phyloP scores from a whole-genome alignment of 2,329 filamentous ascomycete genomes.

The Penicillium concentricum region DNA sequence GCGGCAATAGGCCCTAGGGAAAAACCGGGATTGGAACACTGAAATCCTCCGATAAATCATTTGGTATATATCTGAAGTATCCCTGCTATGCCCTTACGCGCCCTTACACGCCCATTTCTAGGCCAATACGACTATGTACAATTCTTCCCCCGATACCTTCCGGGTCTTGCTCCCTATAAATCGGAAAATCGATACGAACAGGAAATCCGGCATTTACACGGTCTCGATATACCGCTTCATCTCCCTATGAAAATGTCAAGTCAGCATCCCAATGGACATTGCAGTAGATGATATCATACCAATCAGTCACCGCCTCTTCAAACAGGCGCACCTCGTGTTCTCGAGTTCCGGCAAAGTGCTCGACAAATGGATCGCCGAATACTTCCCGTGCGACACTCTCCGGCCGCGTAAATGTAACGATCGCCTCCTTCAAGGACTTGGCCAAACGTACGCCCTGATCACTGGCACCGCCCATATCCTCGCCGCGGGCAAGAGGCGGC shows the following conservation, averaged over 20 bases:
- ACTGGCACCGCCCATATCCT: constrained; percentile 69
- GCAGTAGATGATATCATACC: constrained; percentile 56
- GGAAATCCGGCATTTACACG: constrained; percentile 45
- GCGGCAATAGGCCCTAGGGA: too few relatives aligned
- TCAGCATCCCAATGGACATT: constrained; percentile 13
- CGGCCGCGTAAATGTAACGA: constrained; percentile 69
- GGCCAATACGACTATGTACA: constrained; percentile 6
- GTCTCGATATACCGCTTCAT: constrained; percentile 76
- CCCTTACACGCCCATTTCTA: background rate
- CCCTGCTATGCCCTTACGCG: background rate
- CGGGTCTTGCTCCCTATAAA: background rate
- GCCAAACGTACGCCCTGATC: constrained; percentile 78
- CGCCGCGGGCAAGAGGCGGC: constrained; percentile 79
- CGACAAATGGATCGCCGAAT: constrained; percentile 92
- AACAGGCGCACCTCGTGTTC: constrained; percentile 87
- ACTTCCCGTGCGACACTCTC: constrained; percentile 90
- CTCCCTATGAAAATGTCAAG: constrained; percentile 56
- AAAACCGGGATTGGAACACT: background rate
- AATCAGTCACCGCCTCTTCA: constrained; percentile 97
- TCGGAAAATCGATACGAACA: background rate
- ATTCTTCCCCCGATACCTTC: background rate
- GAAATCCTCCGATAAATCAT: background rate
- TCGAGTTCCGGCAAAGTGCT: constrained; percentile 88
- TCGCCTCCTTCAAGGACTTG: constrained; percentile 82
- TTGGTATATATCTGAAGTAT: background rate